Evolutionary conservation across 805 yeast species (phyloP), one percentile per base, ranked within the genome.

Genomic region (Cyberlindnera suaveolens): DNA sequence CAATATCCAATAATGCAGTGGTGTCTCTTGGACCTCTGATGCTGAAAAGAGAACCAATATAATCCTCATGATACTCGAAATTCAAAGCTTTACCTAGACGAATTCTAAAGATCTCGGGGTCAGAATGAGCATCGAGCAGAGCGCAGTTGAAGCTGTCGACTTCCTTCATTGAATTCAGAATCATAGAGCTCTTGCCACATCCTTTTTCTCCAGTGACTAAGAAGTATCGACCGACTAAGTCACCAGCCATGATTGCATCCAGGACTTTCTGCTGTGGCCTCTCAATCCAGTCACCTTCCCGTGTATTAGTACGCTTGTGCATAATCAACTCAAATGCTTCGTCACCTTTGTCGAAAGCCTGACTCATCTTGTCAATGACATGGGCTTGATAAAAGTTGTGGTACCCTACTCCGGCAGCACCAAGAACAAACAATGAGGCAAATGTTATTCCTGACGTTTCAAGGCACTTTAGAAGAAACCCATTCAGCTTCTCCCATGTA

Each of bases 1-100:
- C 95, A 36, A 86, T 85, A 56, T 85, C 95, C 33, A 85, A 64
- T 38, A 85, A 61, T 0, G 93, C 91, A 0, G 90, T 84, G 5
- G 93, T 82, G 49, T 86, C 95, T 45, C 95, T 70, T 11, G 95
- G 95, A 0, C 95, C 95, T 26, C 86, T 65, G 39, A 86, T 83
- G 14, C 88, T 80, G 52, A 86, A 86, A 43, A 86, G 66, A 0
- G 90, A 78, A 0, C 95, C 95, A 43, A 86, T 78, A 60, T 86
- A 86, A 61, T 86, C 95, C 56, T 86, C 95, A 49, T 75, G 81
- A 58, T 71, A 86, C 34, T 79, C 79, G 57, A 80, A 86, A 47
- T 82, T 78, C 39, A 86, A 65, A 0, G 95, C 90, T 47, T 76
- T 74, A 2, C 95, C 95, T 10, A 86, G 66, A 34, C 95, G 64